Base-by-base conservation (phyloP, 2,329 filamentous ascomycete species). In the Fusarium sp. region DNA sequence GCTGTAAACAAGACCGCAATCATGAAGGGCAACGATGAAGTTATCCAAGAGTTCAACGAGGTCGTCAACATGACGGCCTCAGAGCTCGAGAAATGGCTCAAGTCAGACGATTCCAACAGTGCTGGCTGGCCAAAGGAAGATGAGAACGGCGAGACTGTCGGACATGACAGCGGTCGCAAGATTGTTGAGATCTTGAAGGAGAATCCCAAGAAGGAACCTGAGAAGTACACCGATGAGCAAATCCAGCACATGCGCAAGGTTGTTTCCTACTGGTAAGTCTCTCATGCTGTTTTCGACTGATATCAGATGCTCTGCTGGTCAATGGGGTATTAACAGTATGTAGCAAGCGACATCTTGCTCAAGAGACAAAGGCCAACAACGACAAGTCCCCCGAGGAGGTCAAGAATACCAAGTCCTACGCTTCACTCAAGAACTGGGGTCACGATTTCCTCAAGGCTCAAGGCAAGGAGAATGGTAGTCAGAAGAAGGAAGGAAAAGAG, bases 11-110 rank as follows among this genome's bases (percentile, higher is more conserved):
- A 30, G 13, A 21, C 15, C 15, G n/a, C 59, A 70, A 67, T 25
- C n/a, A 79, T 79, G 77, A 79, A 79, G 64, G 65, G 42, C 67
- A 71, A 74, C 33, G 75, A 79, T 5, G 77, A 80, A 37, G 79
- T 82, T 43, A 78, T 81, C 70, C 86, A 87, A 56, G 90, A 92
- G 78, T 93, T 92, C 84, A 91, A 92, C 69, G 85, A 88, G 43
- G 81, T 91, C 52, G 89, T 92, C 79, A 92, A 92, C 80, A 92
- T 93, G 90, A 86, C 85, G 16, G 83, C 89, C 4, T 79, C 84
- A 4, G 90, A 92, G 71, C 85, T 93, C 21, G 85, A 90, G 74
- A 83, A 86, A 30, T 92, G 90, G 91, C 85, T 92, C 30, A 85
- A 88, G 69, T 84, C 86, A 11, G 85, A 87, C n/a, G 85, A 89